Evolutionary conservation across 2,329 filamentous ascomycete genomes (phyloP), one percentile per base, ranked within the genome.

Genomic region (Stemphylium lycopersici): DNA sequence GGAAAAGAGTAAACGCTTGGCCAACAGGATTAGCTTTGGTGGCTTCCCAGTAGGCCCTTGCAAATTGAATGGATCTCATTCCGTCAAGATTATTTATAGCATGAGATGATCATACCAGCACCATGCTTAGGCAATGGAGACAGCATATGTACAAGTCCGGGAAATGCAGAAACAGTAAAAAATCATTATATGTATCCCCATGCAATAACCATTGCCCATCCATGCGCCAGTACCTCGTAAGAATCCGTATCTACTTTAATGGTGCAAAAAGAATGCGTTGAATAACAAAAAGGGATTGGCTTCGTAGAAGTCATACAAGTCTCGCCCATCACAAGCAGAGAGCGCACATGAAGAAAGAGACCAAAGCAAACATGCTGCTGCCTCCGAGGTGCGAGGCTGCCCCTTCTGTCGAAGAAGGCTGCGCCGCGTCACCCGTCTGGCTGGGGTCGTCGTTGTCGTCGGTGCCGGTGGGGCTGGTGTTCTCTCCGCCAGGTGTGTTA

Each of bases 401-500:
- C 3, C 64, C 66, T 46, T 62, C 52, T 48, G 56, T 61, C 29
- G 48, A 50, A 7, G 61, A 58, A 20, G 66, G 65, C 42, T 57
- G 54, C 2, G 61, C 51, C 15, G 53, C 58, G n/a, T 44, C 53
- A 12, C 56, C 56, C 8, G 55, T 59, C 12, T 53, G 46, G 31
- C 49, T 57, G 18, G 52, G 52, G 12, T 55, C 33, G 36, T 31
- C 24, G 34, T 3, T 13, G 18, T 24, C 16, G 12, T 20, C 45
- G 12, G 44, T 49, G 18, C 39, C 34, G 45, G 48, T 62, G 6
- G 62, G 58, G 37, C 55, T 70, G 11, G 69, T 68, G 29, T 50
- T 68, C 49, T 77, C 72, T 31, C 80, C 80, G n/a, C 65, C 66
- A 5, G 86, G 86, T 15, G 76, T 74, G 66, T 89, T 88, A 70